These are phyloP conservation scores for Emergomyces orientalis DNA, from an alignment of 2,329 filamentous ascomycete species.

Conservation along the genomic window DNA sequence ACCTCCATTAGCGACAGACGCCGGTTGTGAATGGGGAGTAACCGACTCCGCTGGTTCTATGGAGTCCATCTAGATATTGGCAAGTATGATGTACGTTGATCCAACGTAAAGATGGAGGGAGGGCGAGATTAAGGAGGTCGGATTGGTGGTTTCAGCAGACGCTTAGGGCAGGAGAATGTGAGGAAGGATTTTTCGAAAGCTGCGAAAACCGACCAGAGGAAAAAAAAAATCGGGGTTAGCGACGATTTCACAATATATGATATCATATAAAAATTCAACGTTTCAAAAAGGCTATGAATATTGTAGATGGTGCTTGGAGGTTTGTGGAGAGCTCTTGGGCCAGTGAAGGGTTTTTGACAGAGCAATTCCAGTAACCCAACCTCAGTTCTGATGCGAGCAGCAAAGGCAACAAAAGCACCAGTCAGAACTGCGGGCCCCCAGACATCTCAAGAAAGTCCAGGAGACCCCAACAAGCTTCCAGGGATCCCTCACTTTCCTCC, in stretches of 20 bases:
- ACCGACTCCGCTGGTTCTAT: conserved; percentile 28
- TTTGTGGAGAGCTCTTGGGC: neutral
- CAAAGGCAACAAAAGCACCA: neutral
- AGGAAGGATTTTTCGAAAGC: conserved; percentile 1
- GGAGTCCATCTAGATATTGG: conserved; percentile 31
- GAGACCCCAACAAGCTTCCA: neutral
- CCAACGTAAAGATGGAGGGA: conserved; percentile 4
- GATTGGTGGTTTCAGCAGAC: conserved; percentile 4
- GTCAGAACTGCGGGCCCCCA: neutral
- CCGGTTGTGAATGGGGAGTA: conserved; percentile 21
- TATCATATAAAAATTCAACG: neutral
- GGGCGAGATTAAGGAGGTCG: neutral
- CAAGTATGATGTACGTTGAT: conserved; percentile 5
- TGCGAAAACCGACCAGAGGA: neutral
- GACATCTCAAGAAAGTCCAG: neutral
- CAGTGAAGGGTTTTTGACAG: neutral
- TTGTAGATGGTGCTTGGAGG: neutral
- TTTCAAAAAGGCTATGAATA: neutral
- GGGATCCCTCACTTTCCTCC: neutral
- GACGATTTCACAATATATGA: neutral
- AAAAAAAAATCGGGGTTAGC: neutral
- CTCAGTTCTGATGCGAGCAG: neutral
- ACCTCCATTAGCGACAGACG: conserved; percentile 9
- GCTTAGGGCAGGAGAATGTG: neutral
- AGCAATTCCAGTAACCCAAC: neutral